Percentiles rank a stretch among this genome's conserved stretches.
These are phyloP conservation scores for Hamamelis virginiana DNA, from an alignment of 164 flowering plant genomes.

Conservation along the genomic window DNA sequence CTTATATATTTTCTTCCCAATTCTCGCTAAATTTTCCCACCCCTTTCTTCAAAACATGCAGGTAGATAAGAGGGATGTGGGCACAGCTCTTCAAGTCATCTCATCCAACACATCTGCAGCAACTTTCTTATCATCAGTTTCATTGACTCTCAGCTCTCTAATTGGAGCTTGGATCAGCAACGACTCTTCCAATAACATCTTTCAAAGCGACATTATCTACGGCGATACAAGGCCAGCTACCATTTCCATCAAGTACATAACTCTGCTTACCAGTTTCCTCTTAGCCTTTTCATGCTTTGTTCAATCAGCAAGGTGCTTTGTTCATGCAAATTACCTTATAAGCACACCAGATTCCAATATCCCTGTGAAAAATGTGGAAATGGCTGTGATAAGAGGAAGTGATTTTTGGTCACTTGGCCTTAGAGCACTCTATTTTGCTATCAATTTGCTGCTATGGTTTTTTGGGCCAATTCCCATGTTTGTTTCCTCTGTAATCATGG, in stretches of 20 bases:
- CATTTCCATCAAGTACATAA: conserved; percentile 53
- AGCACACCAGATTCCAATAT: conserved; percentile 32
- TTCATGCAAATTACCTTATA: conserved; percentile 51
- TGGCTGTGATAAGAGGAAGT: conserved; percentile 41
- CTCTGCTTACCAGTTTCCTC: conserved; percentile 49
- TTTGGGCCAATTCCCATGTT: conserved; percentile 67
- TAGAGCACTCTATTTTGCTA: conserved; percentile 57
- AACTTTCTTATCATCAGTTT: conserved; percentile 42
- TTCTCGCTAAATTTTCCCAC: neutral
- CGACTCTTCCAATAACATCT: conserved; percentile 18
- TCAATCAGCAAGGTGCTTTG: conserved; percentile 40
- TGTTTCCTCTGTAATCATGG: conserved; percentile 36
- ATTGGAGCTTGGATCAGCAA: conserved; percentile 54
- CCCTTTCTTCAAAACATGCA: conserved; percentile 8
- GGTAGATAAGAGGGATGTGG: conserved; percentile 24
- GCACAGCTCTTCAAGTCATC: conserved; percentile 31
- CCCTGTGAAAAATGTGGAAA: conserved; percentile 27
- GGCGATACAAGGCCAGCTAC: conserved; percentile 48
- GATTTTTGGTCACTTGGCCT: conserved; percentile 61
- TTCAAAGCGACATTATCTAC: conserved; percentile 33
- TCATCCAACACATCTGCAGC: conserved; percentile 40
- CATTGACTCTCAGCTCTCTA: conserved; percentile 47
- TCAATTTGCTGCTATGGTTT: conserved; percentile 48
- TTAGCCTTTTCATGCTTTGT: conserved; percentile 51
- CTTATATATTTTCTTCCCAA: neutral